phyloP scores from a whole-genome alignment of 73 alveolate genomes.

The Loxodes magnus region DNA sequence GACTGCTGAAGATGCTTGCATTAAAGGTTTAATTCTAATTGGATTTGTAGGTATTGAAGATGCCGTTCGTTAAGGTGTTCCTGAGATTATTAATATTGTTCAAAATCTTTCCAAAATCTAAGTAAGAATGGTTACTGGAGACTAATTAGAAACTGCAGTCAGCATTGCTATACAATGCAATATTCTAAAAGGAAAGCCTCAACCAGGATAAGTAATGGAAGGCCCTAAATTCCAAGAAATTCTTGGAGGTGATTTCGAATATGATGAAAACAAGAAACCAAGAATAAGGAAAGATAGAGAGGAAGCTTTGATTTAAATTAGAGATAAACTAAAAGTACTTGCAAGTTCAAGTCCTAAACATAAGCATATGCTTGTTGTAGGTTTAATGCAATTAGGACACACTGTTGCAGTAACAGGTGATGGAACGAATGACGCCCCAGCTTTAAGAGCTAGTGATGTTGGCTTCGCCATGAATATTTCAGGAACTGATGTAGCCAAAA shows the following conservation, averaged over 20 bases:
- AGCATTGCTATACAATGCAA: slow-evolving; percentile 82
- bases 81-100: slow-evolving; percentile 64
- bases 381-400: slow-evolving; percentile 58
- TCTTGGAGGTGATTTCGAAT: slow-evolving; percentile 41
- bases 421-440: slow-evolving; percentile 97
- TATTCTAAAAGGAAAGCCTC: slow-evolving; percentile 31
- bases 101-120: slow-evolving; percentile 71
- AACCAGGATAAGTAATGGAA: slow-evolving; percentile 66
- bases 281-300: slow-evolving; percentile 30
- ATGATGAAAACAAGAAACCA: slow-evolving; percentile 33
- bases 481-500: slow-evolving; percentile 97
- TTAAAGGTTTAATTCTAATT: slow-evolving; percentile 24
- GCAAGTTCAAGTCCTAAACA: slow-evolving; percentile 92
- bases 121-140: slow-evolving; percentile 93
- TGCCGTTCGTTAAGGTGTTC: slow-evolving; percentile 74
- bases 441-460: slow-evolving; percentile 89
- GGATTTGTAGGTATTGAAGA: slow-evolving; percentile 80
- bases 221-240: slow-evolving; percentile 70
- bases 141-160: slow-evolving; percentile 81
- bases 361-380: slow-evolving; percentile 79
- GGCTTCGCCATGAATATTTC: slow-evolving; percentile 97
- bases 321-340: slow-evolving; percentile 67
- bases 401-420: slow-evolving; percentile 98
- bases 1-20: slow-evolving; percentile 37
- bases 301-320: slow-evolving; percentile 69